Percentiles rank a stretch among this genome's conserved stretches.
These are phyloP conservation scores for Orbilia oligospora DNA, from an alignment of 2,329 filamentous ascomycete species.

Conservation along the genomic window DNA sequence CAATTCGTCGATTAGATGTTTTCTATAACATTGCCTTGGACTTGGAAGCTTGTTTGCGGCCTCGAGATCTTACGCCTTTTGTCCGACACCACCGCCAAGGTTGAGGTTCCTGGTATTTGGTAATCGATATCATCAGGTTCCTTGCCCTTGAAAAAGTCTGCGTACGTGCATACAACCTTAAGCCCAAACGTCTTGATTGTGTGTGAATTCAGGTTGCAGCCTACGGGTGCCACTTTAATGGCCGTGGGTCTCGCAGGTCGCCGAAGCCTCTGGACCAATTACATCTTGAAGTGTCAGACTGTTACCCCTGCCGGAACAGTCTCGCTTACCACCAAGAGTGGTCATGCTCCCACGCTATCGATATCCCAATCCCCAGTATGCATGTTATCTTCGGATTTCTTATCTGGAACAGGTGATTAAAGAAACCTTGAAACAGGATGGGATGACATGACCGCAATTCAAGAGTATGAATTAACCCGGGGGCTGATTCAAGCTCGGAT, in stretches of 20 bases:
- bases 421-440: constrained; percentile 10
- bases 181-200: constrained; percentile 22
- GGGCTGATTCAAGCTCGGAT: constrained; percentile 24
- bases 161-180: constrained; percentile 48
- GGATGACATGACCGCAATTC: constrained; percentile 36
- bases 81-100: constrained; percentile 6
- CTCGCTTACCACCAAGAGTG: constrained; percentile 45
- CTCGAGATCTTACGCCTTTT: neutral
- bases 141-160: constrained; percentile 39
- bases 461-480: constrained; percentile 28
- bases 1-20: too few relatives aligned
- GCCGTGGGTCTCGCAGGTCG: constrained; percentile 54
- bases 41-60: too few relatives aligned
- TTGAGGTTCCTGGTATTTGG: constrained; percentile 18
- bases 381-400: constrained; percentile 54
- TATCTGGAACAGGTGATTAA: constrained; percentile 43
- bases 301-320: constrained; percentile 21
- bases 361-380: constrained; percentile 10
- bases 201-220: constrained; percentile 39
- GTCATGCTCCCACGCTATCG: constrained; percentile 43
- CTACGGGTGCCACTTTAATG: constrained; percentile 41
- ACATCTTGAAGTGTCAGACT: neutral
- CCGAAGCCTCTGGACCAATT: constrained; percentile 47
- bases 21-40: too few relatives aligned
- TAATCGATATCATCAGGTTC: constrained; percentile 23